A percentile compares a stretch with the other conserved stretches of the same genome.
phyloP scores from a whole-genome alignment of 73 alveolate genomes.

The Stentor roeselii region DNA sequence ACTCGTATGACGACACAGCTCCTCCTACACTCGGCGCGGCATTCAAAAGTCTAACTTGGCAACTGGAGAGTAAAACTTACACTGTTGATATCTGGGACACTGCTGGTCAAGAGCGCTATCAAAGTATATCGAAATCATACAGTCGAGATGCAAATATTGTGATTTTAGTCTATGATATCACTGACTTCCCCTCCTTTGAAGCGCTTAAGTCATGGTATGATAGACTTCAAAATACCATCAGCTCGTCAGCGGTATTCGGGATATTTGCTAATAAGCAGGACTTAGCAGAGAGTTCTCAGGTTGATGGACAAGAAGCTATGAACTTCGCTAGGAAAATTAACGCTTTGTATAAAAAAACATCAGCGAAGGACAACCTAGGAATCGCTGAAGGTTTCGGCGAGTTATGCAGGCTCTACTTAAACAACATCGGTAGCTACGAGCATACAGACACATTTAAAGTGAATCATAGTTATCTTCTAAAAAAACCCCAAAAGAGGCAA shows the following conservation, averaged over 20 bases:
- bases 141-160: conserved; percentile 19
- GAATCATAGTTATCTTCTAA: no score
- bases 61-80: background rate
- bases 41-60: background rate
- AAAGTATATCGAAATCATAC: conserved; percentile 42
- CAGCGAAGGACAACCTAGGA: background rate
- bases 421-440: no score
- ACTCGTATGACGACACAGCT: background rate
- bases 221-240: background rate
- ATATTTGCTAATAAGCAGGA: background rate
- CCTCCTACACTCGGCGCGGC: background rate
- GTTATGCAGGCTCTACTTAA: background rate
- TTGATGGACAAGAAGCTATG: background rate
- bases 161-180: conserved; percentile 17
- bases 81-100: conserved; percentile 59
- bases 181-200: background rate
- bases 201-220: background rate
- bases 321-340: background rate
- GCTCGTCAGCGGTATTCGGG: background rate
- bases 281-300: background rate
- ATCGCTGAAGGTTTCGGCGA: background rate
- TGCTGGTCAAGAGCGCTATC: conserved; percentile 62
- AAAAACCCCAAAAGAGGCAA: no score
- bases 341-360: background rate
- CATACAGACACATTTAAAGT: no score